A percentile compares a stretch with the other conserved stretches of the same genome.
phyloP scores from a whole-genome alignment of 768 basidiomycete genomes.

The Lactarius psammicola region DNA sequence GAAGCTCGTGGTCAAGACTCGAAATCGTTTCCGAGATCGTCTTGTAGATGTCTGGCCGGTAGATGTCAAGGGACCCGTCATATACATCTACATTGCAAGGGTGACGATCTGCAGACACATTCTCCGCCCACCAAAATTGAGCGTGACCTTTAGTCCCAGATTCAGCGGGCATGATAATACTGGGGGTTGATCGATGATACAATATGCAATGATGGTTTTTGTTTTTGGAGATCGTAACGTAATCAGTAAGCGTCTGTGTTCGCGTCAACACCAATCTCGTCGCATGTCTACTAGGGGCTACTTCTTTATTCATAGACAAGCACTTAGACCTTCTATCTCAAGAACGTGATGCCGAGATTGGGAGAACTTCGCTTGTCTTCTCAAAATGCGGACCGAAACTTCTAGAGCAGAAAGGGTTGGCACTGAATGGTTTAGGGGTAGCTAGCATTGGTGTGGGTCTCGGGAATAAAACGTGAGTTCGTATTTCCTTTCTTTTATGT shows the following conservation, averaged over 20 bases:
- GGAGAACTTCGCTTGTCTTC: conserved; percentile 71
- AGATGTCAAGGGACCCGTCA: conserved; percentile 20
- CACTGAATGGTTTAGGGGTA: conserved; percentile 70
- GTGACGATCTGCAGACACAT: conserved; percentile 5
- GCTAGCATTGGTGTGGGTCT: conserved; percentile 77
- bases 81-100: conserved; percentile 23
- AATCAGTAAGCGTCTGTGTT: not conserved
- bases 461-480: conserved; percentile 81
- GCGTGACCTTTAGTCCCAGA: not conserved
- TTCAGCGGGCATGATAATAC: not conserved
- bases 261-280: not conserved
- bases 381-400: conserved; percentile 81
- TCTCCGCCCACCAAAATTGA: conserved; percentile 25
- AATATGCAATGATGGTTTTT: not conserved
- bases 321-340: conserved; percentile 62
- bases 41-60: conserved; percentile 26
- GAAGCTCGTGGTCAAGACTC: conserved; percentile 53
- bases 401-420: conserved; percentile 86
- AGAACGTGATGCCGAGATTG: conserved; percentile 85
- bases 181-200: not conserved
- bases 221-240: not conserved
- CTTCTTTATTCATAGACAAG: conserved; percentile 61
- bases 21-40: conserved; percentile 48
- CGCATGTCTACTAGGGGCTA: conserved; percentile 32
- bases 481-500: not conserved